phyloP scores from a whole-genome alignment of 78 protist genomes.

The Protostelium mycophagum region DNA sequence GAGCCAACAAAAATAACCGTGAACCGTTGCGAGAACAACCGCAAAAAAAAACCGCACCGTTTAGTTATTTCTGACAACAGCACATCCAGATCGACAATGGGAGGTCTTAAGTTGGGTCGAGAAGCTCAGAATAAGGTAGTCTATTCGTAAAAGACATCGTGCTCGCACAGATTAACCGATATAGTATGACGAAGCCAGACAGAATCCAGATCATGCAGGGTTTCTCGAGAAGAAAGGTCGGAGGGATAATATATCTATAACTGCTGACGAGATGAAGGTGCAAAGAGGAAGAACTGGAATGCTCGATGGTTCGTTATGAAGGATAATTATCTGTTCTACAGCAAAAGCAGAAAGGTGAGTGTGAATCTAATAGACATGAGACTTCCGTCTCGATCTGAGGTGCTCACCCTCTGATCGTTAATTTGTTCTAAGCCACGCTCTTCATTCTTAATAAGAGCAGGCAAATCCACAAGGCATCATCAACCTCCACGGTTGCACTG shows the following conservation, averaged over 20 bases:
- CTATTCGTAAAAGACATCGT: neutral
- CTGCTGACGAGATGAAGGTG: constrained; percentile 7
- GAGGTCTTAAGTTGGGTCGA: neutral
- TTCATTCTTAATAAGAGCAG: neutral
- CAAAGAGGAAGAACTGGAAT: constrained; percentile 56
- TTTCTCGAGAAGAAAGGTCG: neutral
- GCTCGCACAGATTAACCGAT: neutral
- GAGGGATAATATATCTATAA: neutral
- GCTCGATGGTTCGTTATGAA: constrained; percentile 57
- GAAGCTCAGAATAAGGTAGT: neutral
- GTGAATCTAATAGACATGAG: too few relatives aligned
- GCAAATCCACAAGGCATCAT: neutral
- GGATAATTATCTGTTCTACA: constrained; percentile 48
- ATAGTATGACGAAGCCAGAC: constrained; percentile 1
- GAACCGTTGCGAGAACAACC: too few relatives aligned
- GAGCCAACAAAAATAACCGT: too few relatives aligned
- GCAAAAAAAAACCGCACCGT: too few relatives aligned
- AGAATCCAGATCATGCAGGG: neutral
- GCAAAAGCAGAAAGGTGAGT: constrained; percentile 16
- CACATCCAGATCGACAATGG: neutral
- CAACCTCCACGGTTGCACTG: neutral
- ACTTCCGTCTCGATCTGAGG: neutral
- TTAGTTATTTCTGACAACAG: too few relatives aligned
- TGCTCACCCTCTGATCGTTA: neutral
- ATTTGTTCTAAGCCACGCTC: neutral